Evolutionary conservation across 345 rosid genomes (phyloP).

Genomic region (Populus simonii): DNA sequence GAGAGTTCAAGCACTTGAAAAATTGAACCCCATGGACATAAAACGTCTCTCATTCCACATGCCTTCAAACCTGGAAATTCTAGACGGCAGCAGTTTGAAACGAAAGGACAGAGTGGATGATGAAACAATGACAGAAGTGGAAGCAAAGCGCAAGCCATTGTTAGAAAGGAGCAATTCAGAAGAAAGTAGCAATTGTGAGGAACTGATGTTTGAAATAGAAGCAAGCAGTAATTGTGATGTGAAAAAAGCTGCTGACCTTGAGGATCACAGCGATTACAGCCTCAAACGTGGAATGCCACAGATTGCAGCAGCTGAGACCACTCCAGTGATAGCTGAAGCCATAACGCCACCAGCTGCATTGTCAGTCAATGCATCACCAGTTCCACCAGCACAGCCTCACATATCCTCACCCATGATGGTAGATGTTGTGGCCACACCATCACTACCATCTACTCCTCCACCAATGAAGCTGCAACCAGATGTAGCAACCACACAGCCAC

Average conservation of each 20-base stretch:
- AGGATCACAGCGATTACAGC: conserved; percentile 7
- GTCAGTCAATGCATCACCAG: conserved; percentile 9
- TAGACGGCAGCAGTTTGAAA: conserved; percentile 13
- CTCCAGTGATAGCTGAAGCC: background rate
- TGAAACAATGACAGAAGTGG: conserved; percentile 22
- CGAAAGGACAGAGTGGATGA: conserved; percentile 22
- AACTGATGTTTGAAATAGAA: background rate
- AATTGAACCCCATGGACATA: conserved; percentile 61
- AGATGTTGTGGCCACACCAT: background rate
- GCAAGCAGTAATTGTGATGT: conserved; percentile 8
- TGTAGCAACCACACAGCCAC: background rate
- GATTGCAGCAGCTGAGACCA: background rate
- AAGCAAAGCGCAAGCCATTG: conserved; percentile 7
- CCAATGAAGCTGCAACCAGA: conserved; percentile 13
- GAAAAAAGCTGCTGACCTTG: conserved; percentile 11
- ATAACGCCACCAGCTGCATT: background rate
- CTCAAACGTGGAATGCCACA: conserved; percentile 1
- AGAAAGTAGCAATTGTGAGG: background rate
- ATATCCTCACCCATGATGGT: background rate
- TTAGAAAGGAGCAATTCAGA: background rate
- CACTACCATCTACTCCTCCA: conserved; percentile 3
- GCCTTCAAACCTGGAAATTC: conserved; percentile 37
- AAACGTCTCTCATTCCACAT: conserved; percentile 56
- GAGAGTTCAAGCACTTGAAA: conserved; percentile 67
- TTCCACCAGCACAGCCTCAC: conserved; percentile 2